Conservation (phyloP, 2,329 filamentous ascomycete species). For the Didymella pinodella region DNA sequence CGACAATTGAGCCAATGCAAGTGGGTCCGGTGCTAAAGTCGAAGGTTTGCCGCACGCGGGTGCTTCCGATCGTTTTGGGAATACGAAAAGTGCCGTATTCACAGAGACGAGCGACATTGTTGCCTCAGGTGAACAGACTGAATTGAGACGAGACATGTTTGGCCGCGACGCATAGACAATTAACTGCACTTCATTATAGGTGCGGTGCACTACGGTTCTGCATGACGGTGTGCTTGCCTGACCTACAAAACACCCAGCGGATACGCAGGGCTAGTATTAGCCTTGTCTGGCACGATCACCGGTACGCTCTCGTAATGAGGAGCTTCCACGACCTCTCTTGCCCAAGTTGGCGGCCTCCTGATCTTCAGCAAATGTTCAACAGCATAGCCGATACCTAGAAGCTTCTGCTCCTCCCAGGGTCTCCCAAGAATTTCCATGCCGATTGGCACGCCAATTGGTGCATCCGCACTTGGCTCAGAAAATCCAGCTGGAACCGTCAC, state of each 20-base stretch:
- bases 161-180: slow-evolving; percentile 6
- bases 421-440: slow-evolving; percentile 70
- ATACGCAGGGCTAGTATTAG: slow-evolving; percentile 57
- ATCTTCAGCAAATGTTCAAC: slow-evolving; percentile 59
- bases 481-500: slow-evolving; percentile 64
- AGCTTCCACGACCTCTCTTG: slow-evolving; percentile 51
- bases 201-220: background rate
- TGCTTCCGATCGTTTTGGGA: background rate
- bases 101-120: background rate
- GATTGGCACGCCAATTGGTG: slow-evolving; percentile 66
- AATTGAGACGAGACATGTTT: slow-evolving; percentile 2
- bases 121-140: slow-evolving; percentile 3
- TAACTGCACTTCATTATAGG: background rate
- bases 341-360: slow-evolving; percentile 59
- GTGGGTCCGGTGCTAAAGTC: background rate
- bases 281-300: slow-evolving; percentile 53
- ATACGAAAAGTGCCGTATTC: slow-evolving; percentile 10
- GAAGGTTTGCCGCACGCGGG: background rate
- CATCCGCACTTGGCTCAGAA: slow-evolving; percentile 57
- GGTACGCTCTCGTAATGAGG: slow-evolving; percentile 56
- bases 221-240: background rate
- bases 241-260: slow-evolving; percentile 55
- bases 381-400: slow-evolving; percentile 63
- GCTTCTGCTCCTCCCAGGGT: slow-evolving; percentile 62
- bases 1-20: slow-evolving; percentile 8